phyloP scores from a whole-genome alignment of 1,284 basidiomycete genomes.

The Cryptococcus sp. region DNA sequence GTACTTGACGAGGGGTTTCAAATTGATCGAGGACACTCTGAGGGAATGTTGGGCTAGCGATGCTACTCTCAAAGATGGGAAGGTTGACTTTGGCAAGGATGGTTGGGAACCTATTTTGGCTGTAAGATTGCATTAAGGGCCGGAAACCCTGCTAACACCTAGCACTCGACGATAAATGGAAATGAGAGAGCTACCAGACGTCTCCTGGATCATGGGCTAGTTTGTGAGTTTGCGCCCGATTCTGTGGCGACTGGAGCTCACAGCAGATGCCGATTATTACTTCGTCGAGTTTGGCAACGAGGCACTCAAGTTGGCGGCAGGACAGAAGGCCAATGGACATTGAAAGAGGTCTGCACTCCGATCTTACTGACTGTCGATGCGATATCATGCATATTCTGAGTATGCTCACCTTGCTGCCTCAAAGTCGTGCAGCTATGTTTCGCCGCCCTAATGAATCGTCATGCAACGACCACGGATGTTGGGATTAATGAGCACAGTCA shows the following conservation, averaged over 20 bases:
- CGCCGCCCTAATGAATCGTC: no score
- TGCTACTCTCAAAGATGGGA: conserved; percentile 20
- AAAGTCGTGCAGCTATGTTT: no score
- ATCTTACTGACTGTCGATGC: no score
- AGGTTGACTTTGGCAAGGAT: conserved; percentile 32
- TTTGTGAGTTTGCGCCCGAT: conserved; percentile 21
- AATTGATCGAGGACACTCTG: conserved; percentile 21
- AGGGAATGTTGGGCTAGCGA: conserved; percentile 19
- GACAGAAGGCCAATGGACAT: conserved; percentile 5
- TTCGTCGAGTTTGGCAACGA: conserved; percentile 37
- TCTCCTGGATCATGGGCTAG: conserved; percentile 34
- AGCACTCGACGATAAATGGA: conserved; percentile 39
- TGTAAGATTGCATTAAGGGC: conserved; percentile 5
- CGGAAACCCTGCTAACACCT: no score
- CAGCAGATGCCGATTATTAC: conserved; percentile 39
- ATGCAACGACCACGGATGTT: no score
- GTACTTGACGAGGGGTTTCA: conserved; percentile 28
- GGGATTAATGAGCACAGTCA: no score
- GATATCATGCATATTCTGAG: no score
- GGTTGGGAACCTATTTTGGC: conserved; percentile 38
- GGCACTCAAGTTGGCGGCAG: conserved; percentile 25
- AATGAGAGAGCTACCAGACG: conserved; percentile 18
- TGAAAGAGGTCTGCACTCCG: no score
- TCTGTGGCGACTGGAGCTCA: background rate
- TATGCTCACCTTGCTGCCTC: no score